Percentiles rank a stretch among this genome's conserved stretches.
Conservation (phyloP, 768 basidiomycete species). For the Termitomyces titanicus region DNA sequence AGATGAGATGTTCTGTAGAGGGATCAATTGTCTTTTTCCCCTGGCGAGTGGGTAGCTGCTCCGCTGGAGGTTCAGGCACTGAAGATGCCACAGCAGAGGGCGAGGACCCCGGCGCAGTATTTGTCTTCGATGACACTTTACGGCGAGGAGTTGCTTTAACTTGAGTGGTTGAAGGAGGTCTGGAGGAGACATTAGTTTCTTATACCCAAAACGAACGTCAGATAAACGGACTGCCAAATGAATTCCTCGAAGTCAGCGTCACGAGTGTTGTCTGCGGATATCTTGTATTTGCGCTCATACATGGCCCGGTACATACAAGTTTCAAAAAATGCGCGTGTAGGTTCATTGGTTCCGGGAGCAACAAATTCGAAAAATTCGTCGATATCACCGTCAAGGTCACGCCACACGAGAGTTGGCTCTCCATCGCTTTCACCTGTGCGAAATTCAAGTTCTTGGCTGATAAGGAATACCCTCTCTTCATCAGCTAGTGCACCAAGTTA, state of each 20-base stretch:
- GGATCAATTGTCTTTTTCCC: constrained; percentile 15
- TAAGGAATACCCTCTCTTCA: constrained; percentile 89
- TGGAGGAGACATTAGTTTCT: constrained; percentile 12
- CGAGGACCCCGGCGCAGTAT: constrained; percentile 11
- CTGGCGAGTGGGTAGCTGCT: neutral
- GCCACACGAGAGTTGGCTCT: constrained; percentile 85
- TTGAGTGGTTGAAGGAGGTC: constrained; percentile 30
- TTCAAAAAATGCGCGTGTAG: constrained; percentile 87
- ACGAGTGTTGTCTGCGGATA: constrained; percentile 60
- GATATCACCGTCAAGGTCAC: constrained; percentile 85
- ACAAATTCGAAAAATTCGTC: constrained; percentile 96
- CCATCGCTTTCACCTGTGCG: constrained; percentile 69
- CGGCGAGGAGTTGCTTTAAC: constrained; percentile 26
- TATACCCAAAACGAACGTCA: neutral
- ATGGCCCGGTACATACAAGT: constrained; percentile 94
- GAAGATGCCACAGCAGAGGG: constrained; percentile 3
- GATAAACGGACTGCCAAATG: constrained; percentile 67
- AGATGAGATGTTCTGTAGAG: constrained; percentile 27
- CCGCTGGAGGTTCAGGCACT: constrained; percentile 1
- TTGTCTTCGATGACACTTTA: constrained; percentile 25
- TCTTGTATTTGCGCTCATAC: constrained; percentile 89
- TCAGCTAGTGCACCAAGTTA: constrained; percentile 54
- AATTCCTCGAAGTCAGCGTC: constrained; percentile 77
- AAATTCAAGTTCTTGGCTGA: constrained; percentile 89
- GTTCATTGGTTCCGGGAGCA: constrained; percentile 70